phyloP scores from a whole-genome alignment of 1,284 basidiomycete species.

The Rhodofomes roseus region DNA sequence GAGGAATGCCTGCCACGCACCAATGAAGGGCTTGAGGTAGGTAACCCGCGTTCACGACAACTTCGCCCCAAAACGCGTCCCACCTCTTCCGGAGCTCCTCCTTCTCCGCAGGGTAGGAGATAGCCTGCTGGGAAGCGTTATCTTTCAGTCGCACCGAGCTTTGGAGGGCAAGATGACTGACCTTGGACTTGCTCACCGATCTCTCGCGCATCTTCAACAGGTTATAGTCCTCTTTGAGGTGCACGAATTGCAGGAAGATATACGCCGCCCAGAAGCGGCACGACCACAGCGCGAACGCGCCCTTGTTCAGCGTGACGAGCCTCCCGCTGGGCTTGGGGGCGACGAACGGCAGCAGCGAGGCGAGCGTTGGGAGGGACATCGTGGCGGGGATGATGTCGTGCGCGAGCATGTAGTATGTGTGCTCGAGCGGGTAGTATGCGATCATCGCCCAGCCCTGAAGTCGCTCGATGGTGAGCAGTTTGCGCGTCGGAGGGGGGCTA shows the following conservation, averaged over 20 bases:
- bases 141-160: no score
- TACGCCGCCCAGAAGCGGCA: conserved; percentile 77
- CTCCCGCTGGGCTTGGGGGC: conserved; percentile 32
- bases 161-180: conserved; percentile 9
- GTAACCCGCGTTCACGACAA: conserved; percentile 72
- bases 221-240: conserved; percentile 64
- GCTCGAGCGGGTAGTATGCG: conserved; percentile 78
- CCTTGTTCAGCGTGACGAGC: conserved; percentile 41
- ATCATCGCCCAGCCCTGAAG: conserved; percentile 85
- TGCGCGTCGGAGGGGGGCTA: conserved; percentile 61
- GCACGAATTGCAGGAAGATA: conserved; percentile 68
- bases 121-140: conserved; percentile 12
- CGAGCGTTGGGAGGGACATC: conserved; percentile 39
- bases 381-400: conserved; percentile 60
- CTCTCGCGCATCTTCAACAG: conserved; percentile 52
- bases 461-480: conserved; percentile 71
- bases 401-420: conserved; percentile 66
- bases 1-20: conserved; percentile 36
- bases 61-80: conserved; percentile 70
- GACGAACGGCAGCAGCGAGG: conserved; percentile 29
- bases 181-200: conserved; percentile 55
- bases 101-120: conserved; percentile 45
- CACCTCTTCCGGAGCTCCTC: conserved; percentile 57
- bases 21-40: conserved; percentile 82
- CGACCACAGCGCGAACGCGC: conserved; percentile 55